phyloP scores from a whole-genome alignment of 208 protist genomes.

The Leishmania guyanensis region DNA sequence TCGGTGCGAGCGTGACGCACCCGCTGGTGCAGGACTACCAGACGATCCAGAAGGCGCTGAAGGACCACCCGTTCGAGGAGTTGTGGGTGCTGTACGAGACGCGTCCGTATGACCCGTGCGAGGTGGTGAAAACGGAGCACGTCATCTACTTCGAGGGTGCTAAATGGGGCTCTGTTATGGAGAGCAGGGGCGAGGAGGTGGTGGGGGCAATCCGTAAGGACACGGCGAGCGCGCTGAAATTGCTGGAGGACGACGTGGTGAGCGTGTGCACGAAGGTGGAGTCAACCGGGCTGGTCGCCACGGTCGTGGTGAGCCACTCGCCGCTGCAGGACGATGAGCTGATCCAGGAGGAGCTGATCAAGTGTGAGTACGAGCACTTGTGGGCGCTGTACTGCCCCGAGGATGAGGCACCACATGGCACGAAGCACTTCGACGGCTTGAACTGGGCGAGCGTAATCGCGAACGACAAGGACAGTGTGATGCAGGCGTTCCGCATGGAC shows the following conservation, averaged over 20 bases:
- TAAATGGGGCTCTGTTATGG: conserved; percentile 52
- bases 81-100: conserved; percentile 59
- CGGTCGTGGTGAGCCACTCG: conserved; percentile 36
- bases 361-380: conserved; percentile 39
- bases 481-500: conserved; percentile 45
- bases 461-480: conserved; percentile 15
- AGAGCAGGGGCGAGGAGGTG: conserved; percentile 22
- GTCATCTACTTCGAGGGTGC: conserved; percentile 56
- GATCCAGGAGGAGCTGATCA: conserved; percentile 47
- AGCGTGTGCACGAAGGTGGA: conserved; percentile 26
- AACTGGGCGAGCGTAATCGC: conserved; percentile 44
- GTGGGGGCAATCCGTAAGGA: conserved; percentile 42
- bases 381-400: conserved; percentile 58
- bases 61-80: conserved; percentile 34
- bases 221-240: conserved; percentile 35
- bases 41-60: conserved; percentile 40
- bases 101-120: conserved; percentile 23
- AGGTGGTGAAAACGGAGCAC: conserved; percentile 35
- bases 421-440: conserved; percentile 38
- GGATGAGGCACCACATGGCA: conserved; percentile 18
- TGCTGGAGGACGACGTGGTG: conserved; percentile 32
- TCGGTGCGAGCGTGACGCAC: conserved; percentile 32
- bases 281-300: conserved; percentile 17
- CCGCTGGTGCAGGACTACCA: conserved; percentile 25
- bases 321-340: conserved; percentile 42